A percentile compares a stretch with the other conserved stretches of the same genome.
These are phyloP conservation scores for Fusarium nygamai DNA, from an alignment of 2,329 filamentous ascomycete genomes.

Conservation along the genomic window DNA sequence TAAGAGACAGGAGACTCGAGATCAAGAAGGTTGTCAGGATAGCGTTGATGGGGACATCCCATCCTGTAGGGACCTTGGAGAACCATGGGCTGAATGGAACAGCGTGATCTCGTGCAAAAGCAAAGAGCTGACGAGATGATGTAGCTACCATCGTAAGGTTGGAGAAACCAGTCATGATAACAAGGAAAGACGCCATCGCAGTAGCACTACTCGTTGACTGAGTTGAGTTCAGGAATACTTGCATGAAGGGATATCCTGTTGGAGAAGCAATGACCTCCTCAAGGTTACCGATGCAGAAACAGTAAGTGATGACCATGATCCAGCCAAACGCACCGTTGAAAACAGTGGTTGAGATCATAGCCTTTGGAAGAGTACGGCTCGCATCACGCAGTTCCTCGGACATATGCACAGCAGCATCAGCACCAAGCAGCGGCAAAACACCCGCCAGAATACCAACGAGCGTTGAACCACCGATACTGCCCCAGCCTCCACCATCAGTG, in stretches of 20 bases:
- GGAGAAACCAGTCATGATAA: slow-evolving; percentile 38
- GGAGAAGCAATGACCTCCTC: slow-evolving; percentile 30
- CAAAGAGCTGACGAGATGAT: slow-evolving; percentile 34
- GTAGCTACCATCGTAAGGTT: slow-evolving; percentile 39
- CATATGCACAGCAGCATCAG: slow-evolving; percentile 40
- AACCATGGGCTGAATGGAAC: slow-evolving; percentile 39
- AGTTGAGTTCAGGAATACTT: slow-evolving; percentile 37
- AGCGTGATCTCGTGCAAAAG: slow-evolving; percentile 34
- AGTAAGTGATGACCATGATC: slow-evolving; percentile 39
- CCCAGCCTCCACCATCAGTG: slow-evolving; percentile 35
- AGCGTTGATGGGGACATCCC: slow-evolving; percentile 35
- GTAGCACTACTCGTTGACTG: slow-evolving; percentile 29
- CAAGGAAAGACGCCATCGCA: slow-evolving; percentile 29
- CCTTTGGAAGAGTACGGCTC: slow-evolving; percentile 25
- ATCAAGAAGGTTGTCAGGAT: slow-evolving; percentile 33
- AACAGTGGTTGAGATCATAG: slow-evolving; percentile 34
- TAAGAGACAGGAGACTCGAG: slow-evolving; percentile 29
- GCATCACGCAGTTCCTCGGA: slow-evolving; percentile 36
- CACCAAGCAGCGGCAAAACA: slow-evolving; percentile 28
- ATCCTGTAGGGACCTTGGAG: slow-evolving; percentile 21
- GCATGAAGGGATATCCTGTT: slow-evolving; percentile 38
- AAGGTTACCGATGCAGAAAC: slow-evolving; percentile 36
- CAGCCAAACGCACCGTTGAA: slow-evolving; percentile 37
- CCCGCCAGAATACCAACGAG: slow-evolving; percentile 38
- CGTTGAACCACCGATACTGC: slow-evolving; percentile 23